phyloP scores from a whole-genome alignment of 257 asterid genomes.

The Solanum appendiculatum region DNA sequence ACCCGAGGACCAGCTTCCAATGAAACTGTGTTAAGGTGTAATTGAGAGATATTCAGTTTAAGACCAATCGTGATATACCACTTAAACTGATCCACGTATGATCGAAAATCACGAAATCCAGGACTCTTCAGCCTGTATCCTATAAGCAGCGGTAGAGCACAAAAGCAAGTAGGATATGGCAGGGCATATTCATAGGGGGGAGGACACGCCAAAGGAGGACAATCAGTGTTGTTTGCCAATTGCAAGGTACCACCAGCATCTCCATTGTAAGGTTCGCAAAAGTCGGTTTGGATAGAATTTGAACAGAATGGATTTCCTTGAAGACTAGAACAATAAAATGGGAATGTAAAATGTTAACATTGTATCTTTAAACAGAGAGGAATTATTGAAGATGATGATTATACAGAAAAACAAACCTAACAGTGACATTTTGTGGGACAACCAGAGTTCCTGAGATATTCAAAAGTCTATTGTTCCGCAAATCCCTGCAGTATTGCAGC shows the following conservation, averaged over 20 bases:
- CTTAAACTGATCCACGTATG: slow-evolving; percentile 42
- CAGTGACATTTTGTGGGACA: slow-evolving; percentile 46
- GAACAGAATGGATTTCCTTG: slow-evolving; percentile 72
- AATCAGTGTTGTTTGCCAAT: slow-evolving; percentile 16
- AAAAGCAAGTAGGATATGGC: slow-evolving; percentile 53
- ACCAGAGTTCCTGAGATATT: slow-evolving; percentile 42
- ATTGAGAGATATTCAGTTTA: slow-evolving; percentile 43
- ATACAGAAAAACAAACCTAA: slow-evolving; percentile 43
- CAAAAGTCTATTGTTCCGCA: slow-evolving; percentile 44
- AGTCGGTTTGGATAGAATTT: slow-evolving; percentile 9
- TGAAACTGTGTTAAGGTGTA: slow-evolving; percentile 35
- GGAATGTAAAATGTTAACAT: neutral
- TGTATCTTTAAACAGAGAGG: neutral
- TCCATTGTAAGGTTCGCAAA: slow-evolving; percentile 49
- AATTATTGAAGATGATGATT: neutral
- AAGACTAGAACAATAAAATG: slow-evolving; percentile 35
- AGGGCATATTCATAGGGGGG: slow-evolving; percentile 50
- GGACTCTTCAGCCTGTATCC: slow-evolving; percentile 95
- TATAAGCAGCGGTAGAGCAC: slow-evolving; percentile 70
- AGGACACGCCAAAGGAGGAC: slow-evolving; percentile 51
- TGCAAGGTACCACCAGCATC: slow-evolving; percentile 18
- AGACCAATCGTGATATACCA: slow-evolving; percentile 56
- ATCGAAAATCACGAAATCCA: slow-evolving; percentile 60
- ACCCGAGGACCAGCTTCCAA: slow-evolving; percentile 87
- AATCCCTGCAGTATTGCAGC: slow-evolving; percentile 57